A percentile compares a stretch with the other conserved stretches of the same genome.
Evolutionary conservation across 2,329 filamentous ascomycete genomes (phyloP).

Genomic region (Beauveria pseudobassiana): DNA sequence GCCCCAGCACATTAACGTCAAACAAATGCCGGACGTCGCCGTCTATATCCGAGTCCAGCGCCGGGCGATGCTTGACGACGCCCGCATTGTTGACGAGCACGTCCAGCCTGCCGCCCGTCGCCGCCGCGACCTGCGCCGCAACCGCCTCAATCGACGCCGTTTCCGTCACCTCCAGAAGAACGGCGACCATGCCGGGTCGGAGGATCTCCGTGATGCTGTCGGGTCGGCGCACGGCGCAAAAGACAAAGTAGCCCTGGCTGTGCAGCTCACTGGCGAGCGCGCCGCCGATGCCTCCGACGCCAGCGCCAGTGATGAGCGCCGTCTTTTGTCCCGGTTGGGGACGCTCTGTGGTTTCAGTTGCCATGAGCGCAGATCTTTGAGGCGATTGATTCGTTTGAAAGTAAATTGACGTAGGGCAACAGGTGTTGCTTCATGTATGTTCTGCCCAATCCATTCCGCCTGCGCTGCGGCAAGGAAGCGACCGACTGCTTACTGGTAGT

Average conservation of each 20-base stretch:
- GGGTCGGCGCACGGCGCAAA: constrained; percentile 9
- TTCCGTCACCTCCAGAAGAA: constrained; percentile 9
- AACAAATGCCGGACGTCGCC: constrained; percentile 7
- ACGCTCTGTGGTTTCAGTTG: background rate
- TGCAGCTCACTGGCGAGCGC: constrained; percentile 10
- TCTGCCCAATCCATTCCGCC: too few species aligned
- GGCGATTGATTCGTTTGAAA: too few species aligned
- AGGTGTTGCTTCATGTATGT: too few species aligned
- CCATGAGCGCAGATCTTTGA: background rate
- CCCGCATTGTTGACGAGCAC: constrained; percentile 13
- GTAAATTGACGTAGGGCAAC: too few species aligned
- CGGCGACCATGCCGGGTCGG: background rate
- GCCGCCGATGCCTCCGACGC: constrained; percentile 12
- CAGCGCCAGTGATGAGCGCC: constrained; percentile 11
- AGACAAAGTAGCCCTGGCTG: constrained; percentile 10
- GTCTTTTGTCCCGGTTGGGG: constrained; percentile 11
- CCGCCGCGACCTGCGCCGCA: background rate
- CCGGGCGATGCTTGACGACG: constrained; percentile 7
- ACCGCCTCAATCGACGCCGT: constrained; percentile 5
- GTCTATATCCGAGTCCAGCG: constrained; percentile 11
- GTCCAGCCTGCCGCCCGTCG: constrained; percentile 8
- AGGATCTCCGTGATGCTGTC: background rate
- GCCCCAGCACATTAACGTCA: constrained; percentile 12
- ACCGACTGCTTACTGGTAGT: too few species aligned
- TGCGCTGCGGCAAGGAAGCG: too few species aligned